These are phyloP conservation scores for Pisolithus thermaeus DNA, from an alignment of 1,284 basidiomycete genomes.

Conservation along the genomic window DNA sequence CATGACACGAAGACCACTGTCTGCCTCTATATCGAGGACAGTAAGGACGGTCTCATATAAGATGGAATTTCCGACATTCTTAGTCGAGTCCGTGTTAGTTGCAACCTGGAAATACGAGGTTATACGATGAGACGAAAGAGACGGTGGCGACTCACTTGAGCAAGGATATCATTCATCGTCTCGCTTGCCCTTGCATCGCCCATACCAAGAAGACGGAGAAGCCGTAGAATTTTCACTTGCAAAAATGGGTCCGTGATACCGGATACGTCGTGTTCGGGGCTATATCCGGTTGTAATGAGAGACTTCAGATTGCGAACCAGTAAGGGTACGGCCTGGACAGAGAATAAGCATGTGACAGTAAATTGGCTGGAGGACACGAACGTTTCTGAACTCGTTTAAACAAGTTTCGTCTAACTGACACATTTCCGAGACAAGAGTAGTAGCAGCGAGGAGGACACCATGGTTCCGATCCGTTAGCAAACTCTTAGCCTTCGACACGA, in stretches of 20 bases:
- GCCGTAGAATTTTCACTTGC: constrained; percentile 95
- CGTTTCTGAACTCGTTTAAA: constrained; percentile 85
- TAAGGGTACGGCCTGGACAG: constrained; percentile 76
- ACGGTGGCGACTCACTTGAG: constrained; percentile 55
- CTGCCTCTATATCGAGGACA: constrained; percentile 97
- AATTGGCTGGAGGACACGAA: constrained; percentile 30
- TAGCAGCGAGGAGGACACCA: constrained; percentile 89
- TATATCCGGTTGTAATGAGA: constrained; percentile 94
- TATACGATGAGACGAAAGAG: background rate
- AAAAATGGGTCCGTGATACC: constrained; percentile 99
- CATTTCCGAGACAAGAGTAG: constrained; percentile 96
- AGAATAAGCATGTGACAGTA: background rate
- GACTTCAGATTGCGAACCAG: constrained; percentile 97
- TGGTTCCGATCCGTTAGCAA: constrained; percentile 96
- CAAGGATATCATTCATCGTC: constrained; percentile 97
- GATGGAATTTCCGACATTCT: constrained; percentile 98
- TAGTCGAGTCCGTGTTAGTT: constrained; percentile 96
- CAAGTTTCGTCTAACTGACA: constrained; percentile 73
- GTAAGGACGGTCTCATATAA: constrained; percentile 97
- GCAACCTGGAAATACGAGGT: constrained; percentile 61
- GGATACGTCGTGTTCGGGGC: constrained; percentile 98
- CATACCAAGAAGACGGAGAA: constrained; percentile 84
- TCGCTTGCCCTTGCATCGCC: constrained; percentile 88
- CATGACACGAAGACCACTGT: constrained; percentile 95
- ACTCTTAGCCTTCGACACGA: constrained; percentile 82